A percentile compares a stretch with the other conserved stretches of the same genome.
Conservation (phyloP, 345 rosid genomes). For the Eucalyptus pauciflora region DNA sequence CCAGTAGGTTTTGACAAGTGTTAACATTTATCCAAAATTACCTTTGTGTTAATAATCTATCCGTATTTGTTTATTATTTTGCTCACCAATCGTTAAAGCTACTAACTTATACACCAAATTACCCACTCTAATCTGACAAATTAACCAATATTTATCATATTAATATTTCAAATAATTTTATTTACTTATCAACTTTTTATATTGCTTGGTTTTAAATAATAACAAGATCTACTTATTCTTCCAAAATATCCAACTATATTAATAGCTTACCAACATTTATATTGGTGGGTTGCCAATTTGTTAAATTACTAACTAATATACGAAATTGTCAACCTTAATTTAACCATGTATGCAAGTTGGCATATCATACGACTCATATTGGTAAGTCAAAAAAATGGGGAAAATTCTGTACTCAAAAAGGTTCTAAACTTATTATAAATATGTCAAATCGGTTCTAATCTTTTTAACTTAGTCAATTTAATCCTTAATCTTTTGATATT, state of each 20-base stretch:
- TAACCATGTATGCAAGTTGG: background rate
- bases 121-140: background rate
- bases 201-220: background rate
- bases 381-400: too few species aligned
- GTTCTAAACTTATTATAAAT: background rate
- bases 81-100: background rate
- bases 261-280: background rate
- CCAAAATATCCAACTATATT: background rate
- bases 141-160: background rate
- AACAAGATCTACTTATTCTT: background rate
- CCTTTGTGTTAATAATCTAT: background rate
- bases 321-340: background rate
- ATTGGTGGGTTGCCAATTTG: background rate
- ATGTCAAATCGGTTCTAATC: background rate
- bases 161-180: background rate
- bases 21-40: background rate
- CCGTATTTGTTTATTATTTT: too few species aligned
- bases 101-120: background rate
- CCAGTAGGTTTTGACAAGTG: too few species aligned
- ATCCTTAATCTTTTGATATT: background rate
- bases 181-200: background rate
- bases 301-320: background rate
- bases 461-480: background rate
- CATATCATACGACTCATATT: too few species aligned
- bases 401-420: background rate